Evolutionary conservation across 192 early-diverging fungal genomes (phyloP).

Genomic region (Linnemannia hyalina): DNA sequence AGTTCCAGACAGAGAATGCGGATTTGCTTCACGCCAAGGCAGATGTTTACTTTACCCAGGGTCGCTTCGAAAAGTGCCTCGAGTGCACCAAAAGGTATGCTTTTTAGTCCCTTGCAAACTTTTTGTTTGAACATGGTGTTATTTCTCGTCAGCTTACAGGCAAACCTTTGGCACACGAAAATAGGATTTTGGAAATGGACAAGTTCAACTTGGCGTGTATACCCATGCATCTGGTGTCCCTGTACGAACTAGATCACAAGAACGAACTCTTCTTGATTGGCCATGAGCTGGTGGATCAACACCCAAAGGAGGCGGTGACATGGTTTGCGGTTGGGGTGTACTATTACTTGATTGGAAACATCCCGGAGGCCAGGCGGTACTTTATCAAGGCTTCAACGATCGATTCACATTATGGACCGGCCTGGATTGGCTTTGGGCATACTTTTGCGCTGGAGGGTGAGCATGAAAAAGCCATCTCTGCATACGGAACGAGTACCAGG

Average conservation of each 20-base stretch:
- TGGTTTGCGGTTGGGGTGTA: constrained; percentile 90
- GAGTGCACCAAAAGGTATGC: constrained; percentile 63
- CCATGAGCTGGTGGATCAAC: constrained; percentile 77
- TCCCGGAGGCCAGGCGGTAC: constrained; percentile 73
- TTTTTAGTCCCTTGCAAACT: not conserved
- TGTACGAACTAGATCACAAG: constrained; percentile 71
- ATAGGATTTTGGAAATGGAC: constrained; percentile 73
- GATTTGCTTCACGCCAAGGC: constrained; percentile 68
- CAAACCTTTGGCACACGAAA: too few relatives aligned
- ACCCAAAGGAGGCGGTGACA: constrained; percentile 68
- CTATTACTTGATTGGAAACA: constrained; percentile 71
- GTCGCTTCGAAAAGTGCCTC: constrained; percentile 61
- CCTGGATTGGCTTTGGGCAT: constrained; percentile 88
- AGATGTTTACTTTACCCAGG: constrained; percentile 65
- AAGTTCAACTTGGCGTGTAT: constrained; percentile 70
- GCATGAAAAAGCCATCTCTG: constrained; percentile 81
- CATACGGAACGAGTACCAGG: constrained; percentile 74
- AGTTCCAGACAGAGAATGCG: constrained; percentile 59
- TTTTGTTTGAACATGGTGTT: too few relatives aligned
- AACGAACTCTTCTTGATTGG: constrained; percentile 80
- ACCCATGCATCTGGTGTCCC: constrained; percentile 74
- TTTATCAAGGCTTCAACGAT: constrained; percentile 74
- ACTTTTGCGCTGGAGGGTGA: constrained; percentile 81
- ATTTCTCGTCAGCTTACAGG: too few relatives aligned
- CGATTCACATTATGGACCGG: constrained; percentile 72